These are phyloP conservation scores for Aspergillus diversus DNA, from an alignment of 495 filamentous ascomycete genomes.

Conservation along the genomic window DNA sequence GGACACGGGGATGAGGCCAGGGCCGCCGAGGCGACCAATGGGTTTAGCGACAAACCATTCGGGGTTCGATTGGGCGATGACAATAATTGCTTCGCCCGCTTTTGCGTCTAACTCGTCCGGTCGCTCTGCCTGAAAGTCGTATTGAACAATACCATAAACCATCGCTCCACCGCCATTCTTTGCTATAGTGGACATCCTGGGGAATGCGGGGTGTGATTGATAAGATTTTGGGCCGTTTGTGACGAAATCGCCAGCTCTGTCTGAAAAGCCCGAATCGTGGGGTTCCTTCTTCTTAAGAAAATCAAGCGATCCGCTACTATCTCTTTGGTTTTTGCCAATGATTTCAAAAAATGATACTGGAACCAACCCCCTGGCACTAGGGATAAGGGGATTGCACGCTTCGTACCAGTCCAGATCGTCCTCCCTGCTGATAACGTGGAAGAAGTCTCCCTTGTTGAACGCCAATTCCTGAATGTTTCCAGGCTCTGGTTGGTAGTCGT, in stretches of 20 bases:
- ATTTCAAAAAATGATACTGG: slow-evolving; percentile 92
- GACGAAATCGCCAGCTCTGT: slow-evolving; percentile 50
- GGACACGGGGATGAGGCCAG: slow-evolving; percentile 93
- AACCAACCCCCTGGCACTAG: slow-evolving; percentile 86
- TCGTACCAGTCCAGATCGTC: slow-evolving; percentile 97
- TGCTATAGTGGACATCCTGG: slow-evolving; percentile 55
- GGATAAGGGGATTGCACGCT: slow-evolving; percentile 92
- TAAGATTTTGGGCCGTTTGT: slow-evolving; percentile 28
- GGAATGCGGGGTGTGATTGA: slow-evolving; percentile 43
- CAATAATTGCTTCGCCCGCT: slow-evolving; percentile 93
- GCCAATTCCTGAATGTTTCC: slow-evolving; percentile 72
- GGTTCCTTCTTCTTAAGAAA: slow-evolving; percentile 58
- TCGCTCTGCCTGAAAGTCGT: slow-evolving; percentile 94
- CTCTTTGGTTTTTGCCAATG: slow-evolving; percentile 86
- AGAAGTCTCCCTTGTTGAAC: slow-evolving; percentile 94
- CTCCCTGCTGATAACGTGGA: slow-evolving; percentile 96
- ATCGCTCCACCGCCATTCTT: slow-evolving; percentile 75
- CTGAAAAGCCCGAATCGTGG: slow-evolving; percentile 83
- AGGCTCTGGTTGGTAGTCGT: slow-evolving; percentile 81
- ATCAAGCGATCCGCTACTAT: slow-evolving; percentile 74
- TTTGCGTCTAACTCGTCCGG: slow-evolving; percentile 95
- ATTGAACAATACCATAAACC: slow-evolving; percentile 96
- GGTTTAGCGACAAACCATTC: slow-evolving; percentile 99
- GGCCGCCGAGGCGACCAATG: slow-evolving; percentile 90
- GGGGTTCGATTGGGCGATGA: slow-evolving; percentile 98